Conservation (phyloP, 164 flowering plant species). For the Vitis amurensis region DNA sequence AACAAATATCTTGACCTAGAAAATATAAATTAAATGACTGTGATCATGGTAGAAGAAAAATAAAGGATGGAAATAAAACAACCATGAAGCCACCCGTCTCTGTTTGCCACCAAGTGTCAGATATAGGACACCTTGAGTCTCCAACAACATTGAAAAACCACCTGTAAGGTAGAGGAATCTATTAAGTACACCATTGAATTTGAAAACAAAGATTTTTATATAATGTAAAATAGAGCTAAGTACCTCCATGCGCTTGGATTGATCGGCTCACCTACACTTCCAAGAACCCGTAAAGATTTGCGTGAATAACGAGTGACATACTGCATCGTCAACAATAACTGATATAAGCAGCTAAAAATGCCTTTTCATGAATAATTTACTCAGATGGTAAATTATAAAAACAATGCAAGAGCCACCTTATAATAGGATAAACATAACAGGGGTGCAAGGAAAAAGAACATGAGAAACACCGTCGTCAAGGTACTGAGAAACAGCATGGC, state of each 20-base stretch:
- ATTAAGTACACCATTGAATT: neutral
- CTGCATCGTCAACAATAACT: conserved; percentile 43
- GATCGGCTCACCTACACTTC: conserved; percentile 98
- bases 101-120: conserved; percentile 99
- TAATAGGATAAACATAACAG: neutral
- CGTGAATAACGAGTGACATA: conserved; percentile 81
- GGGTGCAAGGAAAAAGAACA: neutral
- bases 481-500: neutral
- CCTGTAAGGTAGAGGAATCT: conserved; percentile 36
- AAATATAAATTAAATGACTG: neutral
- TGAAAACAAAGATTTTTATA: neutral
- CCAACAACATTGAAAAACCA: conserved; percentile 97
- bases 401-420: neutral
- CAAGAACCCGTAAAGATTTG: conserved; percentile 89
- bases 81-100: conserved; percentile 99
- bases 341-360: neutral
- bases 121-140: conserved; percentile 90
- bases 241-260: conserved; percentile 99
- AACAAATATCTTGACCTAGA: neutral
- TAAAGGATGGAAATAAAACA: neutral
- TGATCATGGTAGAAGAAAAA: neutral
- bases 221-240: neutral
- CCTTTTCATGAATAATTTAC: neutral
- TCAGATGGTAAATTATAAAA: neutral
- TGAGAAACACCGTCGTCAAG: neutral